A percentile compares a stretch with the other conserved stretches of the same genome.
Evolutionary conservation across 73 alveolate genomes (phyloP).

Genomic region (Symbiodinium pilosum): DNA sequence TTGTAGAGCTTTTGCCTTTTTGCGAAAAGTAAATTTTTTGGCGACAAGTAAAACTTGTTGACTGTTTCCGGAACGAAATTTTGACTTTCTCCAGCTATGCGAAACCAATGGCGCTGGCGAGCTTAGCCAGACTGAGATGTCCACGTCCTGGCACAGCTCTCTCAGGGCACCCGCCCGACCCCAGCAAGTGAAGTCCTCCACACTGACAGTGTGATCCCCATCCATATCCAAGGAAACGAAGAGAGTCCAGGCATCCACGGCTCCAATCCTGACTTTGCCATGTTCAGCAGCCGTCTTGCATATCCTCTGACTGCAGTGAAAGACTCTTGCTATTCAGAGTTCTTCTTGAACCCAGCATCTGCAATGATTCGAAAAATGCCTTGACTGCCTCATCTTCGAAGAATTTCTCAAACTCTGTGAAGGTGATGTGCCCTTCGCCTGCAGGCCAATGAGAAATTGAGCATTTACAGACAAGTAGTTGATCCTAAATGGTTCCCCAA

Average conservation of each 20-base stretch:
- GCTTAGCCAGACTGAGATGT: background rate
- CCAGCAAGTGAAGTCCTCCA: slow-evolving; percentile 53
- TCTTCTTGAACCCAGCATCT: background rate
- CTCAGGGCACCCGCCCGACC: too few relatives aligned
- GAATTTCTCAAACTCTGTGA: slow-evolving; percentile 52
- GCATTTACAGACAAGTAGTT: too few relatives aligned
- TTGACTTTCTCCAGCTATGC: background rate
- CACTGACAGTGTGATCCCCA: slow-evolving; percentile 53
- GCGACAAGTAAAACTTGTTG: too few relatives aligned
- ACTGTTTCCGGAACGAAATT: background rate
- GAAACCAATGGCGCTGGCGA: background rate
- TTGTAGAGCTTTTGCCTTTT: too few relatives aligned
- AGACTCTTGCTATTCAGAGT: too few relatives aligned
- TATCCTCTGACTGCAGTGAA: too few relatives aligned
- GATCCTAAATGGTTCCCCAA: too few relatives aligned
- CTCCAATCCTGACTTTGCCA: slow-evolving; percentile 13
- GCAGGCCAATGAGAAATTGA: slow-evolving; percentile 7
- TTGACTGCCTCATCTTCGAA: slow-evolving; percentile 22
- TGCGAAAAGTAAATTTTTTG: too few relatives aligned
- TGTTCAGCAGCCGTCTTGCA: too few relatives aligned
- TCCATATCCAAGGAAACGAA: slow-evolving; percentile 48
- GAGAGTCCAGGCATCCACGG: slow-evolving; percentile 85
- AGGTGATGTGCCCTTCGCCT: slow-evolving; percentile 67
- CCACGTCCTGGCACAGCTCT: too few relatives aligned
- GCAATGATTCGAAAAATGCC: background rate